Base-by-base conservation (phyloP, 768 basidiomycete species). In the Suillus discolor region DNA sequence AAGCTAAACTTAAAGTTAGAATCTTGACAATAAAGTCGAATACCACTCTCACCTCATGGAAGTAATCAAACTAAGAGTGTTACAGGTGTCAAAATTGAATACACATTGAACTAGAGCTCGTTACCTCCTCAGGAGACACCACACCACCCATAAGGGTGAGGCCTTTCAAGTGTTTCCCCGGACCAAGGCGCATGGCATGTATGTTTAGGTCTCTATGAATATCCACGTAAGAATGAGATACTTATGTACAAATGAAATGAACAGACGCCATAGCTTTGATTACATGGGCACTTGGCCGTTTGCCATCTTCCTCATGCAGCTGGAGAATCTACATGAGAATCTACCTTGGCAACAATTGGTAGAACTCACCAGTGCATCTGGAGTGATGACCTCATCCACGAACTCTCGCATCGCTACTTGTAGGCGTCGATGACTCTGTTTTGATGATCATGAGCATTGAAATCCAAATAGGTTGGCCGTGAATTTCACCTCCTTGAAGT, bases 121-220 rank as follows among this genome's bases (percentile, higher is more conserved):
- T 31, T 62, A 84, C 88, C 81, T 91, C 87, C 73, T 96, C 94
- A 7, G 94, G 90, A 68, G 86, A 87, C 49, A 96, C 89, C 31
- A 90, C 72, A 4, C 94, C 96, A 62, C 85, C 87, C 84, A 95
- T 89, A 31, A 99, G 80, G 39, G 82, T 85, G 25, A 87, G 82
- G 8, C 96, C 96, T 74, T 92, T 84, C 28, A 98, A 82, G 71
- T 97, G 95, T 75, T 92, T 92, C 34, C 94, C 95, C 0, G 90
- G 90, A 23, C 90, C 90, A 63, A 89, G 77, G 16, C 89, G 81
- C 89, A 91, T 90, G 16, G 87, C 85, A 66, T 88, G 83, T 59
- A 90, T 68, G 68, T 87, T 82, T 61, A 76, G 45, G 34, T 80
- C 79, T 38, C 80, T 80, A 57, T 38, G 20, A 42, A 49, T 31